These are phyloP conservation scores for Fermentozyma sake DNA, from an alignment of 1,139 yeast genomes.

Conservation along the genomic window DNA sequence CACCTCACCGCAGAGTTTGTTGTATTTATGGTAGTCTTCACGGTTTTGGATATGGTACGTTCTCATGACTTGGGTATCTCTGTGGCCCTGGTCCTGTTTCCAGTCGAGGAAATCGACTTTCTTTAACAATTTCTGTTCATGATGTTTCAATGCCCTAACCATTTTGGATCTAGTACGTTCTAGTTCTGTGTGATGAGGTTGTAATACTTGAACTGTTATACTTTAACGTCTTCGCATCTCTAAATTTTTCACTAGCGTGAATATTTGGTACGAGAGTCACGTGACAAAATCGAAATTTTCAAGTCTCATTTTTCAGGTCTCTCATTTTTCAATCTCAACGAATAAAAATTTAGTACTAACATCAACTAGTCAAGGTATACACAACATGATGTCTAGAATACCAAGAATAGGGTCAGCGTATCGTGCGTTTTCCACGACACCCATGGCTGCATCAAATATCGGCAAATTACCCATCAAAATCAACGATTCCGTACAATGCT, in stretches of 20 bases:
- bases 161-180: slow-evolving; percentile 37
- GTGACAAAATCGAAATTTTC: background rate
- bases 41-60: slow-evolving; percentile 90
- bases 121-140: slow-evolving; percentile 89
- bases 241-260: slow-evolving; percentile 1
- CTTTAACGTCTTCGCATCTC: no score
- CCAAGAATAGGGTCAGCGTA: slow-evolving; percentile 10
- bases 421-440: slow-evolving; percentile 27
- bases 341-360: no score
- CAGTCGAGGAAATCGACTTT: slow-evolving; percentile 96
- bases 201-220: no score
- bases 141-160: slow-evolving; percentile 92
- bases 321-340: no score
- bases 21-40: slow-evolving; percentile 93
- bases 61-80: slow-evolving; percentile 94
- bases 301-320: no score
- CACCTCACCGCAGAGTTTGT: slow-evolving; percentile 85
- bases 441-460: slow-evolving; percentile 28
- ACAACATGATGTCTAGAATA: slow-evolving; percentile 3
- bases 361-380: no score
- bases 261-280: background rate
- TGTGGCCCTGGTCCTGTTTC: slow-evolving; percentile 93
- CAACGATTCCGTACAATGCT: slow-evolving; percentile 27
- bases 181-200: slow-evolving; percentile 4
- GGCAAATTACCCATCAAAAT: slow-evolving; percentile 40